These are phyloP conservation scores for Lentinus brumalis DNA, from an alignment of 768 basidiomycete species.

Conservation along the genomic window DNA sequence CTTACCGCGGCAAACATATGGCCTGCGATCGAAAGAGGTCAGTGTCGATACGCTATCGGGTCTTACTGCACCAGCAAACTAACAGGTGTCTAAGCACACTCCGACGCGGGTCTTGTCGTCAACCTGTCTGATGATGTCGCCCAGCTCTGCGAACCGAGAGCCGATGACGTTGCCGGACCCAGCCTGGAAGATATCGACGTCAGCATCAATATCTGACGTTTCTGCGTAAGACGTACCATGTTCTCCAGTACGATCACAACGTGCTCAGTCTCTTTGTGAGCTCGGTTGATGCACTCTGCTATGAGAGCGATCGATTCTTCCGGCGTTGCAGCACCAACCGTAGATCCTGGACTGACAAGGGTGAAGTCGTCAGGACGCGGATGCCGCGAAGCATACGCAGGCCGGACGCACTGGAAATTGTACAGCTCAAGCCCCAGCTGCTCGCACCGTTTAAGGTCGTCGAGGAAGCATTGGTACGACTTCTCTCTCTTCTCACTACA, in stretches of 20 bases:
- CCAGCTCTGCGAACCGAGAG: constrained; percentile 66
- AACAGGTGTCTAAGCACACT: constrained; percentile 87
- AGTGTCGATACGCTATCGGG: too few species aligned
- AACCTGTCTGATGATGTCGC: constrained; percentile 66
- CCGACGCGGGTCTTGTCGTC: constrained; percentile 76
- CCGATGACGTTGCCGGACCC: constrained; percentile 82
- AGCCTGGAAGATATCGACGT: constrained; percentile 46
- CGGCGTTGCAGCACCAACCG: constrained; percentile 65
- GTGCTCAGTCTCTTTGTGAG: constrained; percentile 58
- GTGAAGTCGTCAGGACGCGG: too few species aligned
- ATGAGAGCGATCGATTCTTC: constrained; percentile 64
- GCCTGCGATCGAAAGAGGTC: too few species aligned
- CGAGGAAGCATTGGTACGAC: constrained; percentile 78
- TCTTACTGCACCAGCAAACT: too few species aligned
- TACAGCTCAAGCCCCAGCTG: constrained; percentile 71
- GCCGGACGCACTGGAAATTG: constrained; percentile 89
- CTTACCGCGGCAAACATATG: constrained; percentile 78
- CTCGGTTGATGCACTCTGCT: constrained; percentile 73
- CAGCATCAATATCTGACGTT: neutral
- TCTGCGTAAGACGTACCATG: constrained; percentile 64
- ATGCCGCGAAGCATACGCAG: too few species aligned
- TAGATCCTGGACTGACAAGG: constrained; percentile 73
- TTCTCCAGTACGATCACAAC: constrained; percentile 78
- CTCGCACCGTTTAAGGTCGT: constrained; percentile 80
- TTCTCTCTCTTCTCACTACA: constrained; percentile 67